Evolutionary conservation across 352 stramenopile genomes (phyloP).

Genomic region (Globisporangium splendens): DNA sequence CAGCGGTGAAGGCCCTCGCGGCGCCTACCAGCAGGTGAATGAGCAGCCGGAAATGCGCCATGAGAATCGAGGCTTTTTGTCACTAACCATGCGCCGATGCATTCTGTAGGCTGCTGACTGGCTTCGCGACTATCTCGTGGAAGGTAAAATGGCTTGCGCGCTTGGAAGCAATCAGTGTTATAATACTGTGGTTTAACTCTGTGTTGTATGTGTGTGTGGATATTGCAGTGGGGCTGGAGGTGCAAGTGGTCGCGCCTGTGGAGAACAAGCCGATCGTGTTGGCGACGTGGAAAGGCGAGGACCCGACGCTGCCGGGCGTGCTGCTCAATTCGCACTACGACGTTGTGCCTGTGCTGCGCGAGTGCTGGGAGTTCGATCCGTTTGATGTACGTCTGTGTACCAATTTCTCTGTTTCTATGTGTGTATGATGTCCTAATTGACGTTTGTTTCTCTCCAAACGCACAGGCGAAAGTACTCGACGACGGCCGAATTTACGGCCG

Average conservation of each 20-base stretch:
- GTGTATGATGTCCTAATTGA: background rate
- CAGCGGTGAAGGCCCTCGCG: constrained; percentile 63
- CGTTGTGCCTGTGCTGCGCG: constrained; percentile 87
- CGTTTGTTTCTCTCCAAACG: background rate
- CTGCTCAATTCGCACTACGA: constrained; percentile 95
- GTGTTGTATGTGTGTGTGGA: background rate
- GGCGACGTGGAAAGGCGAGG: constrained; percentile 70
- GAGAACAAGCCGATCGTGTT: constrained; percentile 90
- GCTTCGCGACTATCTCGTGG: constrained; percentile 50
- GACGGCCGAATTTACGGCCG: constrained; percentile 89
- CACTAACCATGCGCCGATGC: background rate
- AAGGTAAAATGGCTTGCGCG: constrained; percentile 21
- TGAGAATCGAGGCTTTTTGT: background rate
- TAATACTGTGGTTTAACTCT: background rate
- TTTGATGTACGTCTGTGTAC: constrained; percentile 53
- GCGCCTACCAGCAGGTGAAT: constrained; percentile 55
- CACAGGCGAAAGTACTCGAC: constrained; percentile 57
- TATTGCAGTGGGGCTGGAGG: constrained; percentile 33
- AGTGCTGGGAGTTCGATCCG: constrained; percentile 86
- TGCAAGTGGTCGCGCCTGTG: constrained; percentile 50
- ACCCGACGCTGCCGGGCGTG: constrained; percentile 78
- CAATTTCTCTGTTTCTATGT: background rate
- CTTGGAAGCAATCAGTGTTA: too few relatives aligned
- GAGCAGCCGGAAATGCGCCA: background rate
- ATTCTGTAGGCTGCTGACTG: constrained; percentile 41